Base-by-base conservation (phyloP, 169 alveolate species). In the Cryptosporidium felis region DNA sequence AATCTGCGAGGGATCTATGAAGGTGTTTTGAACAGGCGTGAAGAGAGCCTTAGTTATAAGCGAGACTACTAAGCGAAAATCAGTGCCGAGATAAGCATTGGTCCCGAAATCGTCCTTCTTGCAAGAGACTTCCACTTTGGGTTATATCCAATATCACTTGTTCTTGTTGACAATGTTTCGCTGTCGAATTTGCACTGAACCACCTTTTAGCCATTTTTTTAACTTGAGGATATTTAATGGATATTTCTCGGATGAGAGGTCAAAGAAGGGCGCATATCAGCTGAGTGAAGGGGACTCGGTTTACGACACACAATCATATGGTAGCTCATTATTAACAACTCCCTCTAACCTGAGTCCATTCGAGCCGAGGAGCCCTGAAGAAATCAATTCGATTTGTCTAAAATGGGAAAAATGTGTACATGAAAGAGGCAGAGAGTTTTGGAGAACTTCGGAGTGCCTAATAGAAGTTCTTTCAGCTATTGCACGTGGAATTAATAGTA, bases 391-490 rank as follows among this genome's bases (percentile, higher is more conserved):
- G 59, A 81, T 95, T 28, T 92, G 94, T 56, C 89, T 93, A 80
- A 94, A 95, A 9, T 95, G 97, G 97, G 97, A 94, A 46, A 91
- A 94, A 53, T 95, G 94, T 80, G 97, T 94, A 14, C 98, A 95
- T 60, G 96, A 95, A 47, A 81, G 98, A 66, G 97, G 97, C 63
- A 92, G 94, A 82, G 93, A 91, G 49, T 93, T 93, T 60, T 95
- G 97, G 97, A 93, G 91, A 74, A 92, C 94, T 16, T 88, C 95
- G 0, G 95, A 93, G 34, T 92, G 91, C 59, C 88, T 93, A 32
- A 91, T 91, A 61, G 89, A 93, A 51, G 93, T 95, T 5, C 58
- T 74, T 16, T 49, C 67, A 18, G 82, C 82, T 34, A 93, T 95
- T n/a, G 97, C 97, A 16, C 80, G 90, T 53, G 96, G 94, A 23